phyloP scores from a whole-genome alignment of 2,329 filamentous ascomycete species.

The Arachnopeziza araneosa region DNA sequence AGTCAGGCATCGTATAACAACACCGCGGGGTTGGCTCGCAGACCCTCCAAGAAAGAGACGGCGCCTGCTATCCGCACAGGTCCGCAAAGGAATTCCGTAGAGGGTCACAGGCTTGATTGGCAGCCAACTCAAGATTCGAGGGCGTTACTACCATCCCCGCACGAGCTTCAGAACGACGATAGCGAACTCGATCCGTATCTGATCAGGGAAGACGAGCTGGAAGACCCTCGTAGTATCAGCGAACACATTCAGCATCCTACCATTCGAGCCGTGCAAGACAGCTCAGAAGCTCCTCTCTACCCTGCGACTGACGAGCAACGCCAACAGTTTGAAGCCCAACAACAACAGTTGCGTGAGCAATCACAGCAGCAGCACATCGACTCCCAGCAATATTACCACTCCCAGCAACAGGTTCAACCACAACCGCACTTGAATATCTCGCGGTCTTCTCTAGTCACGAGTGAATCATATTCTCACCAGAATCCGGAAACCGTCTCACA shows the following conservation, averaged over 20 bases:
- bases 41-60: conserved; percentile 52
- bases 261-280: conserved; percentile 24
- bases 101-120: conserved; percentile 34
- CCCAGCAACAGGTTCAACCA: conserved; percentile 14
- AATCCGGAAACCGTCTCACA: conserved; percentile 58
- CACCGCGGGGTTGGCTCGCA: conserved; percentile 43
- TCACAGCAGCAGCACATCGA: conserved; percentile 24
- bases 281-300: conserved; percentile 18
- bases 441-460: conserved; percentile 26
- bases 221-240: conserved; percentile 8
- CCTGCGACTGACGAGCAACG: conserved; percentile 28
- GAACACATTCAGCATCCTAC: conserved; percentile 22
- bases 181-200: conserved; percentile 26
- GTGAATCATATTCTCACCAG: conserved; percentile 33
- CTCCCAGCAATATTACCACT: conserved; percentile 25
- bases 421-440: conserved; percentile 31
- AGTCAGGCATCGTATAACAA: conserved; percentile 39
- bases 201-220: conserved; percentile 19
- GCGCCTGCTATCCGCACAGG: conserved; percentile 36
- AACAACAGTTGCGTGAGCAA: conserved; percentile 14
- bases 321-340: conserved; percentile 25
- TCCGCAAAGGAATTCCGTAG: conserved; percentile 33
- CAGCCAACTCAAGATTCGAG: conserved; percentile 30
- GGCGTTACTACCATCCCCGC: conserved; percentile 26
- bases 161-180: conserved; percentile 25